These are phyloP conservation scores for Apiospora aurea DNA, from an alignment of 2,329 filamentous ascomycete genomes.

Conservation along the genomic window DNA sequence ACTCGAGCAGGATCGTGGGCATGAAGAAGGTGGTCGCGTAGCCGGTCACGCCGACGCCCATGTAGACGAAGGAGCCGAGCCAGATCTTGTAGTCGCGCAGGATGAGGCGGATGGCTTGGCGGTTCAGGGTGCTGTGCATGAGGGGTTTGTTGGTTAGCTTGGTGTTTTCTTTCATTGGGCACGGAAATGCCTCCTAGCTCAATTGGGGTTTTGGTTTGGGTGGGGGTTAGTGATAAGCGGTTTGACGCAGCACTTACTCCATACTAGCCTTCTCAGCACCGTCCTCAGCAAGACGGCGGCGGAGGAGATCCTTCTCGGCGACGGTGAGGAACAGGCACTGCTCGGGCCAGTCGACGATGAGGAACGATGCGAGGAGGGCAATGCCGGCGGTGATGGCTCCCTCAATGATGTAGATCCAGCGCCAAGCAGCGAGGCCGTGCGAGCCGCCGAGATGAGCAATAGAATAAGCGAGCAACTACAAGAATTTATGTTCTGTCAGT, in stretches of 20 bases:
- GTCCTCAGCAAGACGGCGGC: conserved; percentile 41
- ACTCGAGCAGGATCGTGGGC: conserved; percentile 50
- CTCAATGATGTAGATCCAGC: conserved; percentile 55
- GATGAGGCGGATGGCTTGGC: conserved; percentile 40
- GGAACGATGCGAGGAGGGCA: conserved; percentile 44
- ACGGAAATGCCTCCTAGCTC: no score
- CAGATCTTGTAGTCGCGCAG: conserved; percentile 49
- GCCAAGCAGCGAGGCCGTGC: conserved; percentile 52
- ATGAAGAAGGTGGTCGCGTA: conserved; percentile 49
- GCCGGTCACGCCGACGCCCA: conserved; percentile 41
- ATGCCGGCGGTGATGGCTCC: conserved; percentile 47
- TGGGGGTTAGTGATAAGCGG: neutral
- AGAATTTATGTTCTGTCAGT: neutral
- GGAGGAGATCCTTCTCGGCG: conserved; percentile 47
- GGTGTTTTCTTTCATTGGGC: no score
- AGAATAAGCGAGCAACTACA: conserved; percentile 53
- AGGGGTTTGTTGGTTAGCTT: no score
- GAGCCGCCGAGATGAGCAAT: conserved; percentile 54
- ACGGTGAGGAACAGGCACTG: conserved; percentile 53
- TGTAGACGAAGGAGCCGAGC: conserved; percentile 44
- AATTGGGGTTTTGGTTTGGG: no score
- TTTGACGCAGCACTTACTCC: conserved; percentile 30
- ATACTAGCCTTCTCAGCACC: conserved; percentile 38
- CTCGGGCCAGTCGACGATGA: conserved; percentile 59
- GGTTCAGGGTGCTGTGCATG: conserved; percentile 40